These are phyloP conservation scores for Kwoniella mangroviensis DNA, from an alignment of 768 basidiomycete species.

Conservation along the genomic window DNA sequence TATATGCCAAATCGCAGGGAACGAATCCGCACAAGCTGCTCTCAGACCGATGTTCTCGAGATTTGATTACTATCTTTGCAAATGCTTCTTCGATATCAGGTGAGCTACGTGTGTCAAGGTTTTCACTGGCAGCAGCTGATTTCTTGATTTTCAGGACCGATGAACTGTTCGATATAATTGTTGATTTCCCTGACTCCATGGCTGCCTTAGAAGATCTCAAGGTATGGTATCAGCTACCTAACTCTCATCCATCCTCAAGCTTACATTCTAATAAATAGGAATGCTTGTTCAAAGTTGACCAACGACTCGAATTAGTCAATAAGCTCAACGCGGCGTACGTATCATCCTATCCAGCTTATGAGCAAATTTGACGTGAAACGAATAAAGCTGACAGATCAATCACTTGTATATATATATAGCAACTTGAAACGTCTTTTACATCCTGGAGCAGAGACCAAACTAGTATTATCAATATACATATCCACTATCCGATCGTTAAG, in stretches of 20 bases:
- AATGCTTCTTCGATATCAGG: slow-evolving; percentile 85
- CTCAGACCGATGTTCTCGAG: slow-evolving; percentile 73
- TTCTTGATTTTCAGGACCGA: slow-evolving; percentile 57
- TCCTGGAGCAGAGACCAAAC: slow-evolving; percentile 91
- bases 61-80: slow-evolving; percentile 93
- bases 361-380: no score
- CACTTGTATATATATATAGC: slow-evolving; percentile 59
- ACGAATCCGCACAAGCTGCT: slow-evolving; percentile 38
- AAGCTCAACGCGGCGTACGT: slow-evolving; percentile 78
- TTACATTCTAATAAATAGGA: slow-evolving; percentile 32
- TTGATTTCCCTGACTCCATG: slow-evolving; percentile 86
- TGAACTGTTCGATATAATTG: slow-evolving; percentile 95
- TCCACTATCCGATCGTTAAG: slow-evolving; percentile 88
- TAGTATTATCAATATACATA: slow-evolving; percentile 87
- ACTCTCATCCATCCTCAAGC: not conserved
- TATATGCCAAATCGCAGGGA: slow-evolving; percentile 55
- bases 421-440: slow-evolving; percentile 87
- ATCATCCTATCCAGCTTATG: no score
- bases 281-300: slow-evolving; percentile 58
- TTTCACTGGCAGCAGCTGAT: slow-evolving; percentile 18
- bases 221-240: slow-evolving; percentile 59
- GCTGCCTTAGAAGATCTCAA: slow-evolving; percentile 84
- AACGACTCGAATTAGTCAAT: slow-evolving; percentile 71
- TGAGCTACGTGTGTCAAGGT: slow-evolving; percentile 55
- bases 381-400: not conserved